These are phyloP conservation scores for Ogataea angusta DNA, from an alignment of 805 yeast species.

Conservation along the genomic window DNA sequence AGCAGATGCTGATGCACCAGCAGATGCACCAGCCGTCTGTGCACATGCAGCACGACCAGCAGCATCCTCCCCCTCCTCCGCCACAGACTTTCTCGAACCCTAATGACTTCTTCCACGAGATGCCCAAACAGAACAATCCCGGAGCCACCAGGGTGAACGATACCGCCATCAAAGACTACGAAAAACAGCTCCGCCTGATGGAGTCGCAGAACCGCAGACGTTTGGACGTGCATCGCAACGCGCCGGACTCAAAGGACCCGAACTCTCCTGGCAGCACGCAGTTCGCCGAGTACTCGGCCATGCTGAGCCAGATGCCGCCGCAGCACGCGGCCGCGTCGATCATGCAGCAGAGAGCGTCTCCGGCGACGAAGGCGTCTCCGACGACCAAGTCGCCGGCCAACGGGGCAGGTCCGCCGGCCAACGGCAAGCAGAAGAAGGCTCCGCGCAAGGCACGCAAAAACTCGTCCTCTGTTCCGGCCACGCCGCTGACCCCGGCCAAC, in stretches of 20 bases:
- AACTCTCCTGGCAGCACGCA: slow-evolving; percentile 20
- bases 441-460: slow-evolving; percentile 26
- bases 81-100: slow-evolving; percentile 22
- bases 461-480: slow-evolving; percentile 32
- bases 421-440: slow-evolving; percentile 21
- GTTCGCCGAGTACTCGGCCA: slow-evolving; percentile 22
- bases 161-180: slow-evolving; percentile 76
- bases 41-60: slow-evolving; percentile 20
- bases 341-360: slow-evolving; percentile 19
- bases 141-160: slow-evolving; percentile 24
- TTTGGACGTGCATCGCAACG: slow-evolving; percentile 49
- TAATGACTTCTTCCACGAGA: slow-evolving; percentile 22
- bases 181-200: slow-evolving; percentile 68
- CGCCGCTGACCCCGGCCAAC: slow-evolving; percentile 34
- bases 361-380: slow-evolving; percentile 19
- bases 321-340: slow-evolving; percentile 10
- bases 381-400: slow-evolving; percentile 14
- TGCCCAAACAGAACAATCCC: slow-evolving; percentile 20
- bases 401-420: slow-evolving; percentile 8
- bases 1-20: slow-evolving; percentile 25
- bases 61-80: slow-evolving; percentile 19
- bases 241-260: slow-evolving; percentile 22
- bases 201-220: slow-evolving; percentile 75
- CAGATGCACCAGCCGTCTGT: slow-evolving; percentile 21
- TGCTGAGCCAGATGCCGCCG: slow-evolving; percentile 24